A percentile compares a stretch with the other conserved stretches of the same genome.
Conservation (phyloP, 768 basidiomycete species). For the Tulasnella calospora region DNA sequence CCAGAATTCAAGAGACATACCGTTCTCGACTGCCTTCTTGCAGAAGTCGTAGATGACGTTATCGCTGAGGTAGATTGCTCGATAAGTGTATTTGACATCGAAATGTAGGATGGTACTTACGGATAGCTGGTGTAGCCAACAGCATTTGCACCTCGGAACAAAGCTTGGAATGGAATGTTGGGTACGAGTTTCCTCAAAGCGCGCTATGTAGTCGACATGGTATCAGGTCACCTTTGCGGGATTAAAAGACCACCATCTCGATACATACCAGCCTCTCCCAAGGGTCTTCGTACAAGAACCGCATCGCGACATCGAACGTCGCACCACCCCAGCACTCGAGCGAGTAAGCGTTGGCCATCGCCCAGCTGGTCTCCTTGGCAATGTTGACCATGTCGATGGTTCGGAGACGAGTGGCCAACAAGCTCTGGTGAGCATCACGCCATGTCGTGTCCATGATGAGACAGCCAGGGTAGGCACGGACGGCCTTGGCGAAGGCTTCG, state of each 20-base stretch:
- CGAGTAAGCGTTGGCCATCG: constrained; percentile 90
- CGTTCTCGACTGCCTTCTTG: constrained; percentile 99
- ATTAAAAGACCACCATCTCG: neutral
- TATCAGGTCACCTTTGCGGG: neutral
- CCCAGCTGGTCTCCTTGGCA: constrained; percentile 94
- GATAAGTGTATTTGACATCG: neutral
- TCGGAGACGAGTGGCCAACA: constrained; percentile 91
- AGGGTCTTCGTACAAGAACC: constrained; percentile 98
- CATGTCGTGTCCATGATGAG: constrained; percentile 99
- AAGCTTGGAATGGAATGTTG: constrained; percentile 96
- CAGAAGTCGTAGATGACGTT: constrained; percentile 99
- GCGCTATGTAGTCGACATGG: constrained; percentile 47
- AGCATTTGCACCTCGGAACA: constrained; percentile 97
- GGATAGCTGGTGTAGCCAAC: constrained; percentile 99
- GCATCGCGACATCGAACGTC: constrained; percentile 98
- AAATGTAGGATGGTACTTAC: constrained; percentile 44
- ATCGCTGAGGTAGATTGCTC: constrained; percentile 49
- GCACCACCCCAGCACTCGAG: constrained; percentile 99
- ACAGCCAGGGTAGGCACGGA: constrained; percentile 89
- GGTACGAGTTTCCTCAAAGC: constrained; percentile 92
- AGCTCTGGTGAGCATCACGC: constrained; percentile 98
- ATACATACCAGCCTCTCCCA: constrained; percentile 87
- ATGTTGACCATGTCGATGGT: constrained; percentile 98
- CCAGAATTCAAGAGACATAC: constrained; percentile 34
- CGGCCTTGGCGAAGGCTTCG: constrained; percentile 96